These are phyloP conservation scores for Cytospora mali DNA, from an alignment of 2,329 filamentous ascomycete genomes.

Conservation along the genomic window DNA sequence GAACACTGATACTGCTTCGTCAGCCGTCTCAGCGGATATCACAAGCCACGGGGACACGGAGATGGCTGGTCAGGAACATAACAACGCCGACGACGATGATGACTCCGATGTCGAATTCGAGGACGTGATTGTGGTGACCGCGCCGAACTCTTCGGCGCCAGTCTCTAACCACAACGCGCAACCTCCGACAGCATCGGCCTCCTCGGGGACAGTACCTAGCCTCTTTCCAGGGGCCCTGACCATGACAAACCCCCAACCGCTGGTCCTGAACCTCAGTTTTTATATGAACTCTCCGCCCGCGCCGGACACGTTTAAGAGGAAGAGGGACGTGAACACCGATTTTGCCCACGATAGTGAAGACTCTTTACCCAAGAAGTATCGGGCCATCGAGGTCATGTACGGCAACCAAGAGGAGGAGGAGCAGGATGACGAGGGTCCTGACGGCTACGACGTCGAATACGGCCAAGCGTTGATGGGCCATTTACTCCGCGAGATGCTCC, in stretches of 20 bases:
- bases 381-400: not conserved
- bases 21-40: no score
- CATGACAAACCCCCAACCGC: no score
- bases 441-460: not conserved
- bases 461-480: not conserved
- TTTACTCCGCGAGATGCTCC: not conserved
- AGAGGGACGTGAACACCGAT: not conserved
- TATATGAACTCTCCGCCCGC: no score
- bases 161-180: not conserved
- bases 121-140: not conserved
- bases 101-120: not conserved
- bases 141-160: not conserved
- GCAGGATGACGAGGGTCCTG: not conserved
- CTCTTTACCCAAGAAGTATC: not conserved
- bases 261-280: no score
- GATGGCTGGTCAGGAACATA: not conserved
- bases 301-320: no score
- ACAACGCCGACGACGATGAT: not conserved
- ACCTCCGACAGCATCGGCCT: no score
- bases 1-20: no score
- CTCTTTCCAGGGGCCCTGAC: no score
- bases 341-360: not conserved
- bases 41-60: not conserved
- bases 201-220: no score
- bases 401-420: not conserved